Evolutionary conservation across 148 eudicot species (phyloP), one percentile per base, ranked within the genome.

Genomic region (Rheum nobile): DNA sequence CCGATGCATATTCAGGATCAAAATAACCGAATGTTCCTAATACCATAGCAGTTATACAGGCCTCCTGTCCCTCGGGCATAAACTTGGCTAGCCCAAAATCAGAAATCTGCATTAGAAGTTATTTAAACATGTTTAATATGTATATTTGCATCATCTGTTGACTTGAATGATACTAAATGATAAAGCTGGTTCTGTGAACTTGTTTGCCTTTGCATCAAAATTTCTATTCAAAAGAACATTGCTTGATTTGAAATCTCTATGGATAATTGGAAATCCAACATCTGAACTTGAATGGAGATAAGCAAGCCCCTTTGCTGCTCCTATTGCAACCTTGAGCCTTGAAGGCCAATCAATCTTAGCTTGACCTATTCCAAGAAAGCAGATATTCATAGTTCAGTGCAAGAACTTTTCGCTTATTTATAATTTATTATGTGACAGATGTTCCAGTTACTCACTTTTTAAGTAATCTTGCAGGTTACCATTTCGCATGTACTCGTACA

Each of bases 241-340:
- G 83, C 96, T 91, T 19, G 98, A 92, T 87, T 95, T 95, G 80
- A 95, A 89, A 86, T 95, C 98, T 82, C 98, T 79, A 57, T 95
- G 98, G 65, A 95, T 85, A 44, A 95, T 90, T 26, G 98, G 97
- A 83, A 90, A 88, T 35, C 97, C 96, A 72, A 95, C 92, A 37
- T 86, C 82, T 69, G 92, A 82, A 84, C 97, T 85, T 74, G 97
- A 91, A 81, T 91, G 98, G 72, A 95, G 93, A 83, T 90, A 88
- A 34, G 96, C 93, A 74, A 95, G 96, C 71, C 98, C 98, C 75
- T 84, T 86, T 85, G 98, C 98, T 78, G 92, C 93, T 80, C 97
- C 98, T 37, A 95, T 69, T 74, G 97, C 98, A 77, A 95, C 93
- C 81, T 88, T 95, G 16, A 95, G 93, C 85, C 98, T 88, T 59